A percentile compares a stretch with the other conserved stretches of the same genome.
Evolutionary conservation across 495 filamentous ascomycete genomes (phyloP).

Genomic region (Parathielavia hyrcaniae): DNA sequence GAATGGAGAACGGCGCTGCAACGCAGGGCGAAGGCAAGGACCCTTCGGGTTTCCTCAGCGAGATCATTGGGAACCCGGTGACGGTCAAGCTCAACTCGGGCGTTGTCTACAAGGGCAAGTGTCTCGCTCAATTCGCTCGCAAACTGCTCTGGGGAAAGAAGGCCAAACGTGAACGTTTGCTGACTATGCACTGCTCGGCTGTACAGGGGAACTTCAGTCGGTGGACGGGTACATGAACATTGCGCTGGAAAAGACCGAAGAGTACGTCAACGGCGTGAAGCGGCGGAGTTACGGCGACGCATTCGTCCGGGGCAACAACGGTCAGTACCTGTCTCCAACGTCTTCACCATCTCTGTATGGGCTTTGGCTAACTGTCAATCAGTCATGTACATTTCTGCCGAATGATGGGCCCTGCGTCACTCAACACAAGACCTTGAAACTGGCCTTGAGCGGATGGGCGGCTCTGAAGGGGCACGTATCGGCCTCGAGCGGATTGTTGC

Average conservation of each 20-base stretch:
- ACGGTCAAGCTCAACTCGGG: constrained; percentile 95
- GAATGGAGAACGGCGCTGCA: constrained; percentile 69
- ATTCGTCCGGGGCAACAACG: constrained; percentile 94
- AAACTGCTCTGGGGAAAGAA: neutral
- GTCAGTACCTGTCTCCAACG: constrained; percentile 40
- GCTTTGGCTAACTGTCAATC: neutral
- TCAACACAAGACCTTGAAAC: too few species aligned
- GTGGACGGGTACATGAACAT: constrained; percentile 99
- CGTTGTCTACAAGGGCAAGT: constrained; percentile 85
- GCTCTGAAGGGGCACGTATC: neutral
- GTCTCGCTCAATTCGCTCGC: neutral
- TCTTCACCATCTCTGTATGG: neutral
- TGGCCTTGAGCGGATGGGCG: too few species aligned
- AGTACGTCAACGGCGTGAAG: constrained; percentile 77
- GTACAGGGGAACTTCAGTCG: constrained; percentile 79
- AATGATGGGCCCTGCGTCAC: constrained; percentile 31
- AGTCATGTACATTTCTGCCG: constrained; percentile 76
- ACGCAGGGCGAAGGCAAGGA: constrained; percentile 66
- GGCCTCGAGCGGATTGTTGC: too few species aligned
- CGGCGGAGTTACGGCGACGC: constrained; percentile 85
- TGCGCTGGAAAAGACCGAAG: constrained; percentile 87
- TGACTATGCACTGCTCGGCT: constrained; percentile 7
- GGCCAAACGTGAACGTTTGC: neutral
- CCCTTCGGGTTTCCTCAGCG: constrained; percentile 80
- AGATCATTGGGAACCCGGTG: constrained; percentile 87